phyloP scores from a whole-genome alignment of 495 filamentous ascomycete genomes.

The Aspergillus incahuasiensis region DNA sequence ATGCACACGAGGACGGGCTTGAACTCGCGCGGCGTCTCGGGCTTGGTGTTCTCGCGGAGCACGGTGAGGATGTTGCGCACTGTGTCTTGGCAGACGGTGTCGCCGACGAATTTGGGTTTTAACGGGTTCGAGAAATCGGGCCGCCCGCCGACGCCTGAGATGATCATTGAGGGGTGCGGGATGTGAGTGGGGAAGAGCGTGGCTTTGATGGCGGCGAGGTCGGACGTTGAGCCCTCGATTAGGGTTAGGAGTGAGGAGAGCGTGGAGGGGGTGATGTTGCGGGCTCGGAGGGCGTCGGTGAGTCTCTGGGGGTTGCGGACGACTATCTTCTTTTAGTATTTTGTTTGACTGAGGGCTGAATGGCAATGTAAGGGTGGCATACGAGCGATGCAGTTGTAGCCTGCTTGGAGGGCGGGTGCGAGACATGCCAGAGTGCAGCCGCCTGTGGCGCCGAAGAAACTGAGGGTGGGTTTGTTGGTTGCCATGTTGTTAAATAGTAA shows the following conservation, averaged over 20 bases:
- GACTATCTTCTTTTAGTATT: constrained; percentile 18
- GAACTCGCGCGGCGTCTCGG: constrained; percentile 7
- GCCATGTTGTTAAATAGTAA: no score
- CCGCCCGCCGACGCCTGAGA: constrained; percentile 32
- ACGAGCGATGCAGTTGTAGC: constrained; percentile 43
- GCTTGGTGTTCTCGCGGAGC: constrained; percentile 17
- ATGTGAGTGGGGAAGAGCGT: constrained; percentile 20
- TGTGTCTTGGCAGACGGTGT: constrained; percentile 52
- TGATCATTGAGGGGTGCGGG: constrained; percentile 28
- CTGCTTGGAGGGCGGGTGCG: constrained; percentile 44
- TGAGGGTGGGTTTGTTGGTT: constrained; percentile 22
- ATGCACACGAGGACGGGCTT: constrained; percentile 45
- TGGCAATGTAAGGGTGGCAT: constrained; percentile 1
- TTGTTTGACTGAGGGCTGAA: background rate
- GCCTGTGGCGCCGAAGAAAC: constrained; percentile 51
- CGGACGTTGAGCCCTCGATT: constrained; percentile 48
- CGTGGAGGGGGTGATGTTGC: constrained; percentile 25
- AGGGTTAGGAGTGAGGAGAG: constrained; percentile 41
- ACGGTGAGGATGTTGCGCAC: constrained; percentile 44
- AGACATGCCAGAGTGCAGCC: constrained; percentile 46
- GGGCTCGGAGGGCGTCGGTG: constrained; percentile 30
- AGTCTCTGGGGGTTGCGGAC: constrained; percentile 63
- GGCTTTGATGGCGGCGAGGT: constrained; percentile 33
- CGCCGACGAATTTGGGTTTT: constrained; percentile 44
- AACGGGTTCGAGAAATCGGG: constrained; percentile 20